Base-by-base conservation (phyloP, 2,329 filamentous ascomycete genomes). In the Sphaerulina musiva region DNA sequence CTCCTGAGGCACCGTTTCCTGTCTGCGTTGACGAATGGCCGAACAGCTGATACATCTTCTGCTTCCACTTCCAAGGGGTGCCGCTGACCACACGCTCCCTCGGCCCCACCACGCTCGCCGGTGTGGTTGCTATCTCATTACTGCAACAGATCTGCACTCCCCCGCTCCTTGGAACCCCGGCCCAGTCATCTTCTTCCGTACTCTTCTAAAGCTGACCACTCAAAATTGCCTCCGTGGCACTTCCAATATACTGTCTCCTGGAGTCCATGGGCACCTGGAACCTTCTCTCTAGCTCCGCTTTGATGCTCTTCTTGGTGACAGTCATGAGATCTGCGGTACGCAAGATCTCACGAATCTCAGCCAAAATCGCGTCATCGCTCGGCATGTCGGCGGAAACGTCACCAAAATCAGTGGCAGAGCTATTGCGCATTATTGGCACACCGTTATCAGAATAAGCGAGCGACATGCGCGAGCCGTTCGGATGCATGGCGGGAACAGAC, bases 231-330 rank as follows among this genome's bases (percentile, higher is more conserved):
- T 74, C 72, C 1, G 71, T 73, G 10, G 71, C 70, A 59, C 68
- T 74, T 36, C 74, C 74, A 60, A 98, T 97, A 73, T 96, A 98
- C 54, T 88, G 83, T 72, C 91, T 86, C 80, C 89, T 95, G 51
- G 84, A 78, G 69, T 97, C 91, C 55, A 98, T 80, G 55, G 84
- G 82, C 59, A 95, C 84, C 58, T 87, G 88, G 68, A 98, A 98
- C 59, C 91, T 82, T 66, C 84, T 83, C 78, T 98, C 93, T 54
- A 98, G 76, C 76, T 98, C 93, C 63, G 82, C 75, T 80, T 97
- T 97, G 73, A 98, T 87, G 65, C 87, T 89, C 82, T 98, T 98
- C 83, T 98, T 98, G 62, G 93, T 98, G 42, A 98, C 89, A 4
- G 83, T 91, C 93, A 98, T 98, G 68, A 98, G 75, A 73, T 98